Conservation (phyloP, 2,329 filamentous ascomycete genomes). For the Xylaria sp. region DNA sequence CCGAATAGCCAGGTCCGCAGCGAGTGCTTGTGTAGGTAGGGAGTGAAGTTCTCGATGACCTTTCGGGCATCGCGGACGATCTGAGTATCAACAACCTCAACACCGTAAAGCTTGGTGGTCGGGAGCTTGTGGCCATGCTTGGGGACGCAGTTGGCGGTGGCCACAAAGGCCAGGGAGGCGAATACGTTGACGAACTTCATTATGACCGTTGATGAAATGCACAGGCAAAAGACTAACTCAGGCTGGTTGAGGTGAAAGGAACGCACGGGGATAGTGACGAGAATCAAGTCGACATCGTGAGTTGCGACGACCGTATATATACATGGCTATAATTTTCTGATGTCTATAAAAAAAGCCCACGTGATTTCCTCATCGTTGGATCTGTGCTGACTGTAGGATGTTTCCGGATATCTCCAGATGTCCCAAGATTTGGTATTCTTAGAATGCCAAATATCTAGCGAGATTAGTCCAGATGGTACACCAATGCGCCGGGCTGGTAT, state of each 20-base stretch:
- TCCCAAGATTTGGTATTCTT: slow-evolving; percentile 16
- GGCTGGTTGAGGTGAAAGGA: background rate
- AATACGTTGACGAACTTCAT: slow-evolving; percentile 31
- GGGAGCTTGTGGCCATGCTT: slow-evolving; percentile 6
- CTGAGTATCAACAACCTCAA: slow-evolving; percentile 36
- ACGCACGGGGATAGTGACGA: slow-evolving; percentile 7
- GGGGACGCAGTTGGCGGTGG: slow-evolving; percentile 20
- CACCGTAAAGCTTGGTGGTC: slow-evolving; percentile 30
- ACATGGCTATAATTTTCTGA: slow-evolving; percentile 11
- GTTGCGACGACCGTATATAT: slow-evolving; percentile 9
- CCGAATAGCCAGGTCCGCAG: slow-evolving; percentile 34
- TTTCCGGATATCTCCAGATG: slow-evolving; percentile 8
- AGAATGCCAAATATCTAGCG: slow-evolving; percentile 13
- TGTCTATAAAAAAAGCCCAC: background rate
- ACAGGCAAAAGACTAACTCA: slow-evolving; percentile 16
- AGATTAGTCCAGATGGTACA: slow-evolving; percentile 24
- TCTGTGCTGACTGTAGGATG: slow-evolving; percentile 27
- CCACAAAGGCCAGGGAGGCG: slow-evolving; percentile 20
- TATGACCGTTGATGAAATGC: slow-evolving; percentile 15
- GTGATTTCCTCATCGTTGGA: background rate
- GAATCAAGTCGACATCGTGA: slow-evolving; percentile 10
- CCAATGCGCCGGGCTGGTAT: background rate
- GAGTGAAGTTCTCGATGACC: slow-evolving; percentile 31
- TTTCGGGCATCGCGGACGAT: slow-evolving; percentile 35
- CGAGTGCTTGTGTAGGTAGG: slow-evolving; percentile 34